A percentile compares a stretch with the other conserved stretches of the same genome.
Evolutionary conservation across 805 yeast genomes (phyloP).

Genomic region (Kodamaea lidongshanica): DNA sequence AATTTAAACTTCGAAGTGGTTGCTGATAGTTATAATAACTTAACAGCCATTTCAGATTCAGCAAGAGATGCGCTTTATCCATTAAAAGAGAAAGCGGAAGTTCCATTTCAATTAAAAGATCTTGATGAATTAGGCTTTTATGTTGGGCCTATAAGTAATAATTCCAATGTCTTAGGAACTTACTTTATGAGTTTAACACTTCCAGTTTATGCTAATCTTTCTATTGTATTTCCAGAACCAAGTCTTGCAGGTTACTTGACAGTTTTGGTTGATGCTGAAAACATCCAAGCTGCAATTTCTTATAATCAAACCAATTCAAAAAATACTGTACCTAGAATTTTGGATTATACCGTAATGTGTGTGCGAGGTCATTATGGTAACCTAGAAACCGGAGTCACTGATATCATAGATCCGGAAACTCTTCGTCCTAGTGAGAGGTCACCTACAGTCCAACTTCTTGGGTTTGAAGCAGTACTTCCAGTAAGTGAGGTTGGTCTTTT

Average conservation of each 20-base stretch:
- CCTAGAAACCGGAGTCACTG: conserved; percentile 6
- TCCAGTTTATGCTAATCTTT: conserved; percentile 69
- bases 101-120: conserved; percentile 24
- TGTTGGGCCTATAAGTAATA: conserved; percentile 59
- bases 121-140: conserved; percentile 32
- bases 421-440: conserved; percentile 20
- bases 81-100: conserved; percentile 36
- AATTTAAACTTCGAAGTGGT: conserved; percentile 51
- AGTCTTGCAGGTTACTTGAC: conserved; percentile 67
- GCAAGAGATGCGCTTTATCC: conserved; percentile 43
- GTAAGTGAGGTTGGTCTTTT: conserved; percentile 10
- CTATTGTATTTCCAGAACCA: conserved; percentile 55
- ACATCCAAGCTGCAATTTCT: conserved; percentile 25
- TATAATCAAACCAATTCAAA: conserved; percentile 11
- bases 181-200: conserved; percentile 70
- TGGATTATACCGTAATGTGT: conserved; percentile 28
- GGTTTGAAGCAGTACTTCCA: conserved; percentile 32
- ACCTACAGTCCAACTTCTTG: conserved; percentile 35
- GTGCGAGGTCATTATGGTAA: conserved; percentile 27
- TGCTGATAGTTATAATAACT: conserved; percentile 26
- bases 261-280: conserved; percentile 36
- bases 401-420: background rate
- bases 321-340: conserved; percentile 3
- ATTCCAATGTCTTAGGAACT: conserved; percentile 20
- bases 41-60: conserved; percentile 19